Conservation (phyloP, 768 basidiomycete species). For the Lentinula sp. region DNA sequence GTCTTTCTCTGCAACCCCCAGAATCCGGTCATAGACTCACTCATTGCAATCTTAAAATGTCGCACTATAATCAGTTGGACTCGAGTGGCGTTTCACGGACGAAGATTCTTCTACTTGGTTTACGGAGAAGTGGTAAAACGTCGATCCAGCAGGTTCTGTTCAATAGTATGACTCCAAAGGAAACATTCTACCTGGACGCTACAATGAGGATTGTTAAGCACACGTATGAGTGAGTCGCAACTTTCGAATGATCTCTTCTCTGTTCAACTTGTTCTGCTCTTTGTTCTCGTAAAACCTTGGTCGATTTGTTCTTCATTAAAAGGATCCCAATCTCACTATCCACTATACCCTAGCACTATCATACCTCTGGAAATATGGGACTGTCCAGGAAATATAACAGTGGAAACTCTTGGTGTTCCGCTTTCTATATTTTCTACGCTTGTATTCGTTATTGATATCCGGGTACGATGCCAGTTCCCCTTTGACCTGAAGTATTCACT, state of each 20-base stretch:
- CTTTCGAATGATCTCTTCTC: neutral
- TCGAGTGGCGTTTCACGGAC: constrained; percentile 34
- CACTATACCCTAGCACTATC: constrained; percentile 56
- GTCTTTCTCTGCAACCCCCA: too few species aligned
- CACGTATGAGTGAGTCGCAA: constrained; percentile 65
- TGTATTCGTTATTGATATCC: constrained; percentile 93
- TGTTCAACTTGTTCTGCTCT: neutral
- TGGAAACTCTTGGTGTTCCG: constrained; percentile 41
- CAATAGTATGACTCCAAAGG: constrained; percentile 72
- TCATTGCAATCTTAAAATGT: neutral
- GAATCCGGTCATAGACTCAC: neutral
- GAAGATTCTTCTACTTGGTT: constrained; percentile 68
- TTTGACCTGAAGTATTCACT: neutral
- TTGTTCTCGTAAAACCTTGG: neutral
- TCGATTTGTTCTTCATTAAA: neutral
- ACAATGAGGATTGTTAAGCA: constrained; percentile 74
- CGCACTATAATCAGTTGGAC: constrained; percentile 18
- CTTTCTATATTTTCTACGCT: constrained; percentile 61
- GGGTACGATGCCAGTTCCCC: constrained; percentile 43
- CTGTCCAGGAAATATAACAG: constrained; percentile 80
- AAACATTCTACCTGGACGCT: constrained; percentile 86
- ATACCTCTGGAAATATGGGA: constrained; percentile 95
- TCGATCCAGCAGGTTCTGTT: constrained; percentile 92
- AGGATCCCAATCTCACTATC: neutral
- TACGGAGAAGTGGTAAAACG: constrained; percentile 88